phyloP scores from a whole-genome alignment of 257 asterid genomes.

The Solanum bukasovii region DNA sequence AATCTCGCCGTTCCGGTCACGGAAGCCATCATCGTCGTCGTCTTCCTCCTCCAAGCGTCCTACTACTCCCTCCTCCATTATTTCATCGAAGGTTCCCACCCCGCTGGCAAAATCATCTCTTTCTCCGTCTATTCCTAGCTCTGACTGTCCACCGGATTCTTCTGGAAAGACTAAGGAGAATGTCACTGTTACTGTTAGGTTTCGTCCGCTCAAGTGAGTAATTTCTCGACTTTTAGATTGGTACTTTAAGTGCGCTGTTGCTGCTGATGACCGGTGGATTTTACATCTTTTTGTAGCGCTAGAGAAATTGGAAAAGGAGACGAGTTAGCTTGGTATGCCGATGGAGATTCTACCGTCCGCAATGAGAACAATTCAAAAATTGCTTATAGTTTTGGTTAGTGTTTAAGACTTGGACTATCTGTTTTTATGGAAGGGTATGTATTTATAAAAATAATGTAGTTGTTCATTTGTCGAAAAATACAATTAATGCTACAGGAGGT shows the following conservation, averaged over 20 bases:
- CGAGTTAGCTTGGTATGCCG: constrained; percentile 85
- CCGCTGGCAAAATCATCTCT: constrained; percentile 1
- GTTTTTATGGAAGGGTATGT: neutral
- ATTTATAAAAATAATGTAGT: neutral
- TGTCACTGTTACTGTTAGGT: constrained; percentile 78
- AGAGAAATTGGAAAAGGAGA: constrained; percentile 81
- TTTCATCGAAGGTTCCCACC: neutral
- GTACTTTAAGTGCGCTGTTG: neutral
- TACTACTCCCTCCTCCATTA: neutral
- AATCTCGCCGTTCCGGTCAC: constrained; percentile 25
- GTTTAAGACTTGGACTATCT: neutral
- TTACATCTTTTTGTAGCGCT: constrained; percentile 24
- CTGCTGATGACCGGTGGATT: neutral
- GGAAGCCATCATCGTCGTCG: constrained; percentile 9
- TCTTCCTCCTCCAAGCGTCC: constrained; percentile 6
- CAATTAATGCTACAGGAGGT: neutral
- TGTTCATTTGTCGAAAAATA: neutral
- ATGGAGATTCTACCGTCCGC: constrained; percentile 65
- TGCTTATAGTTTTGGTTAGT: constrained; percentile 55
- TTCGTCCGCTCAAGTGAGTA: constrained; percentile 82
- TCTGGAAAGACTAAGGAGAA: constrained; percentile 46
- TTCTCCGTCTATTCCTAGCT: constrained; percentile 7
- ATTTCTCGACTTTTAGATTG: neutral
- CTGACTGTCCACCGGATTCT: constrained; percentile 9
- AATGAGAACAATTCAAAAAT: constrained; percentile 58